phyloP scores from a whole-genome alignment of 1,139 yeast genomes.

The Magnusiomyces ingens region DNA sequence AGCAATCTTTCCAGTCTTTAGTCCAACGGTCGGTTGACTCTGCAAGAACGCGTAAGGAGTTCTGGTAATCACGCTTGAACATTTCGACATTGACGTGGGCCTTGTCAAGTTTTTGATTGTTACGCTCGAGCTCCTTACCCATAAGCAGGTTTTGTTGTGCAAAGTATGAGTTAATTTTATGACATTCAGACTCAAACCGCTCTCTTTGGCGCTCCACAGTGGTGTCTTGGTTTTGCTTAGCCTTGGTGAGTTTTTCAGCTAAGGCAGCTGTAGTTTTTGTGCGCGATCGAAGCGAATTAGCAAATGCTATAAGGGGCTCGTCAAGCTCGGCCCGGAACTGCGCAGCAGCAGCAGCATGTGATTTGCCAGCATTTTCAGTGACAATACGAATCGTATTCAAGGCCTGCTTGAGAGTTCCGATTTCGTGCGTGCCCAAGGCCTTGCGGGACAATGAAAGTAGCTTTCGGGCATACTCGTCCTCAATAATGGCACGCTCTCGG shows the following conservation, averaged over 20 bases:
- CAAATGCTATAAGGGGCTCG: conserved; percentile 40
- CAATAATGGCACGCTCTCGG: conserved; percentile 49
- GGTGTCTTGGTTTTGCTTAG: conserved; percentile 35
- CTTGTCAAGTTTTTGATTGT: conserved; percentile 55
- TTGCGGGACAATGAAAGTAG: conserved; percentile 41
- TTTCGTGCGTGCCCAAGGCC: conserved; percentile 52
- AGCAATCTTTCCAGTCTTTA: conserved; percentile 68
- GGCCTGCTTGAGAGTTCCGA: conserved; percentile 51
- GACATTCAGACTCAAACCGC: conserved; percentile 53
- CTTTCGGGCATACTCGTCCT: conserved; percentile 60
- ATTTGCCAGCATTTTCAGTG: conserved; percentile 44
- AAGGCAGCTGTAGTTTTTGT: conserved; percentile 43
- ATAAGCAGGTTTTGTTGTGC: conserved; percentile 68
- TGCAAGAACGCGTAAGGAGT: conserved; percentile 51
- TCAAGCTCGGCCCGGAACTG: conserved; percentile 40
- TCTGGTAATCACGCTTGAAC: conserved; percentile 52
- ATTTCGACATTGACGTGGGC: conserved; percentile 44
- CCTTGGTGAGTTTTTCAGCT: conserved; percentile 39
- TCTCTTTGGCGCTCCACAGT: conserved; percentile 42
- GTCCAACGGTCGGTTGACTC: conserved; percentile 68
- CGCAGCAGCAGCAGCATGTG: conserved; percentile 43
- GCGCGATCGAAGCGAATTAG: conserved; percentile 39
- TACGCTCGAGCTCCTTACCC: conserved; percentile 69
- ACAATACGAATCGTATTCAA: conserved; percentile 54
- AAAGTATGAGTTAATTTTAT: conserved; percentile 49